A percentile compares a stretch with the other conserved stretches of the same genome.
phyloP scores from a whole-genome alignment of 2,329 filamentous ascomycete genomes.

The Coniosporium tulheliwenetii region DNA sequence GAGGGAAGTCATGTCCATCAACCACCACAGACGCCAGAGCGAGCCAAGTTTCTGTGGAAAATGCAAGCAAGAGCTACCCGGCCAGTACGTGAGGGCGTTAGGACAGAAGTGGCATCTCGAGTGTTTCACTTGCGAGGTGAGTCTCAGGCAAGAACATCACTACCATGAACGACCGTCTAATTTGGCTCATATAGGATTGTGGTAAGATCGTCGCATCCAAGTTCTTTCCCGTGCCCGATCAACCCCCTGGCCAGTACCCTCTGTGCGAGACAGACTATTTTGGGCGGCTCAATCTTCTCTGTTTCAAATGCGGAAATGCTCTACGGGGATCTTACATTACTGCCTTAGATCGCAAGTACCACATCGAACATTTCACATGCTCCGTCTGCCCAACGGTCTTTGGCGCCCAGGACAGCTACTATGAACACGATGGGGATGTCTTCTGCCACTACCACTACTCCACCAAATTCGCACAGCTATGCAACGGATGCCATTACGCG shows the following conservation, averaged over 20 bases:
- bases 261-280: slow-evolving; percentile 98
- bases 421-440: slow-evolving; percentile 90
- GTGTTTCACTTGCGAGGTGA: slow-evolving; percentile 92
- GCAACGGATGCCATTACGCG: slow-evolving; percentile 90
- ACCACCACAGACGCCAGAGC: background rate
- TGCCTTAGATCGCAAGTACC: slow-evolving; percentile 92
- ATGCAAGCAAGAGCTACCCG: slow-evolving; percentile 73
- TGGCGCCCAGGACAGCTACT: slow-evolving; percentile 95
- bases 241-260: slow-evolving; percentile 79
- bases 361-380: slow-evolving; percentile 98
- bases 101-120: slow-evolving; percentile 92
- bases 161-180: slow-evolving; percentile 8
- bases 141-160: slow-evolving; percentile 17
- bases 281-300: slow-evolving; percentile 75
- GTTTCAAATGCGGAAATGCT: slow-evolving; percentile 81
- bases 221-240: slow-evolving; percentile 93
- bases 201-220: slow-evolving; percentile 95
- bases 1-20: too few species aligned
- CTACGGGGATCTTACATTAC: slow-evolving; percentile 96
- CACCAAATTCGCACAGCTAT: slow-evolving; percentile 88
- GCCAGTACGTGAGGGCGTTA: slow-evolving; percentile 88
- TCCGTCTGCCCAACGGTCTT: slow-evolving; percentile 96
- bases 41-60: slow-evolving; percentile 48
- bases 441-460: slow-evolving; percentile 99
- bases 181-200: slow-evolving; percentile 56